Conservation (phyloP, 164 flowering plant genomes). For the Annona squamosa region DNA sequence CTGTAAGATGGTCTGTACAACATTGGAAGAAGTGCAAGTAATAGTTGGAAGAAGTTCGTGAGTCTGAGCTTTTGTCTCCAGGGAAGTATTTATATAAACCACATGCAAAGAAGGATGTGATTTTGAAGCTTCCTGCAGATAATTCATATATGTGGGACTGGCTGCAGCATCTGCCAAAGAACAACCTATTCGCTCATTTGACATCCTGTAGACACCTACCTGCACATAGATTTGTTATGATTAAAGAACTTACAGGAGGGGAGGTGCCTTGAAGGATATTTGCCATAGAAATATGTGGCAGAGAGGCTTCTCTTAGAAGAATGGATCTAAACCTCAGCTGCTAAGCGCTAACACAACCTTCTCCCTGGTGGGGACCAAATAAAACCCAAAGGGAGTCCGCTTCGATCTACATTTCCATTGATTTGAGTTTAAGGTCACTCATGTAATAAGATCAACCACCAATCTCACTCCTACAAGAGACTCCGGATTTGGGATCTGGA, state of each 20-base stretch:
- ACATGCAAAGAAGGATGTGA: constrained; percentile 84
- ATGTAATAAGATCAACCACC: no score
- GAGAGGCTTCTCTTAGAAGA: no score
- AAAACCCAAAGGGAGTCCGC: no score
- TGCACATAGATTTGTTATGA: constrained; percentile 25
- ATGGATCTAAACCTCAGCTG: no score
- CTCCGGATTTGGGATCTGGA: no score
- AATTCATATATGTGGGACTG: constrained; percentile 64
- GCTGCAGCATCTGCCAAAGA: constrained; percentile 98
- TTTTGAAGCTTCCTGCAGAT: constrained; percentile 57
- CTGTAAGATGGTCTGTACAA: constrained; percentile 90
- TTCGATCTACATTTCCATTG: no score
- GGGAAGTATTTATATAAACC: constrained; percentile 81
- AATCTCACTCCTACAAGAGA: no score
- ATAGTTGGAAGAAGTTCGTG: constrained; percentile 95
- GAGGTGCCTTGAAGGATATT: no score
- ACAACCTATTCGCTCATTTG: constrained; percentile 83
- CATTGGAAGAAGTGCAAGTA: constrained; percentile 96
- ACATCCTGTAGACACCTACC: constrained; percentile 99
- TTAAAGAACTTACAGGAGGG: constrained; percentile 6
- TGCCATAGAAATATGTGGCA: no score
- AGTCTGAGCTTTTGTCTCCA: constrained; percentile 91
- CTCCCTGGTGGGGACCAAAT: no score
- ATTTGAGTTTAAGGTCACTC: no score
- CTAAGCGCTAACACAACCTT: no score